Base-by-base conservation (phyloP, 768 basidiomycete species). In the Tricholoma hemisulphureum region DNA sequence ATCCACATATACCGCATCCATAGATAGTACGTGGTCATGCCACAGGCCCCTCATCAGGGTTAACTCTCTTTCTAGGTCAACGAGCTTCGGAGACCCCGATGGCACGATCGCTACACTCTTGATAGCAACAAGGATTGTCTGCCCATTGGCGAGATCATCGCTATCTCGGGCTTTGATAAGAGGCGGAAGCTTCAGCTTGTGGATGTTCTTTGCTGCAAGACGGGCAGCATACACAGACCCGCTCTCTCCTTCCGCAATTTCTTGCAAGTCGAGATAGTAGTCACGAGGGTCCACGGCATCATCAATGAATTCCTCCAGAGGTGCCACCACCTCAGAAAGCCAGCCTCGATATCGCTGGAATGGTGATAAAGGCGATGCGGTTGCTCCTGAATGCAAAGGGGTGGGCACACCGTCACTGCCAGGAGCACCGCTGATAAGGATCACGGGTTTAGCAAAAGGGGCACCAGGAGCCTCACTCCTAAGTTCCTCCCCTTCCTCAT, bases 161-260 rank as follows among this genome's bases (percentile, higher is more conserved):
- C 55, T 60, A 56, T 81, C 80, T 51, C 65, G 68, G 8, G 74
- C 76, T 58, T 75, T 76, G 48, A 79, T 63, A 1, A 67, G 57
- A 2, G 74, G 69, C 4, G 79, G 75, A 1, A 83, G 68, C 56
- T 70, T 71, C 32, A 83, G 74, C 57, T 71, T 75, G 37, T 69
- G 54, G 18, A 72, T 60, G 53, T 69, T 66, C 37, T 59, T 58
- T 9, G 66, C 63, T 10, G 73, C 67, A 48, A 83, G 65, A 6
- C 72, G 66, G 6, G 82, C 82, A 20, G 78, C 74, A 62, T 70
- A 82, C 18, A 94, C 88, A 2, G 83, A 86, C 4, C 92, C 92
- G 39, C 83, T 88, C 66, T 93, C 91, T 29, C 92, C 91, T 67
- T 93, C 88, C 0, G 89, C 91, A 26, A 94, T 87, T 72, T 92